Evolutionary conservation across 208 protist species (phyloP).

Genomic region (Trypanosoma lewisi): DNA sequence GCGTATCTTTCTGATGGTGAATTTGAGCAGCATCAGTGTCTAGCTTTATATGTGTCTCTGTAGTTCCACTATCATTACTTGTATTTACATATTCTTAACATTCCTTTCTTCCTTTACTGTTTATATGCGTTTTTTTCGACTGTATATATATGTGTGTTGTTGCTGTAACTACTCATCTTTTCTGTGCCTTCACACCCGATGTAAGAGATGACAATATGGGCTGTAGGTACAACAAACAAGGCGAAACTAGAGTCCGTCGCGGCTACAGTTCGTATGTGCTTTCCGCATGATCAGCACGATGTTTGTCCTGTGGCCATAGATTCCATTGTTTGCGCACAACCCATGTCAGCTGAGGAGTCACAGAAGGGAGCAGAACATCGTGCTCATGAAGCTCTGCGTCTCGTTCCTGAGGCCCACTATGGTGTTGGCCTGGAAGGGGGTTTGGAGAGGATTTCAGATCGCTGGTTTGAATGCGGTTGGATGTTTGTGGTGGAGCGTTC

Average conservation of each 20-base stretch:
- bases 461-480: slow-evolving; percentile 86
- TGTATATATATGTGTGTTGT: background rate
- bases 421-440: slow-evolving; percentile 80
- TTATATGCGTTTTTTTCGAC: too few relatives aligned
- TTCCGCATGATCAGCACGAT: slow-evolving; percentile 45
- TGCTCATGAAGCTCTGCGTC: slow-evolving; percentile 42
- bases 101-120: too few relatives aligned
- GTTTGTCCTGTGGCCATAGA: slow-evolving; percentile 39
- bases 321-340: slow-evolving; percentile 64
- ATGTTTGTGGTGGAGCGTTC: slow-evolving; percentile 63
- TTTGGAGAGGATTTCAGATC: slow-evolving; percentile 53
- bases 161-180: background rate
- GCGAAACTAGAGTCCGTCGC: slow-evolving; percentile 64
- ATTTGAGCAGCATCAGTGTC: too few relatives aligned
- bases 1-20: too few relatives aligned
- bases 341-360: slow-evolving; percentile 77
- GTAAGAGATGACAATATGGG: slow-evolving; percentile 41
- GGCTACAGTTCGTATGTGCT: slow-evolving; percentile 47
- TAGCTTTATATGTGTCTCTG: background rate
- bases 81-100: too few relatives aligned
- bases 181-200: background rate
- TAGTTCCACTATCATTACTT: too few relatives aligned
- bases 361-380: slow-evolving; percentile 48
- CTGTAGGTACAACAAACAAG: slow-evolving; percentile 74
- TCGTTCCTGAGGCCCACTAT: slow-evolving; percentile 54